Base-by-base conservation (phyloP, 306 rosid genomes). In the Cucurbita argyrosperma region DNA sequence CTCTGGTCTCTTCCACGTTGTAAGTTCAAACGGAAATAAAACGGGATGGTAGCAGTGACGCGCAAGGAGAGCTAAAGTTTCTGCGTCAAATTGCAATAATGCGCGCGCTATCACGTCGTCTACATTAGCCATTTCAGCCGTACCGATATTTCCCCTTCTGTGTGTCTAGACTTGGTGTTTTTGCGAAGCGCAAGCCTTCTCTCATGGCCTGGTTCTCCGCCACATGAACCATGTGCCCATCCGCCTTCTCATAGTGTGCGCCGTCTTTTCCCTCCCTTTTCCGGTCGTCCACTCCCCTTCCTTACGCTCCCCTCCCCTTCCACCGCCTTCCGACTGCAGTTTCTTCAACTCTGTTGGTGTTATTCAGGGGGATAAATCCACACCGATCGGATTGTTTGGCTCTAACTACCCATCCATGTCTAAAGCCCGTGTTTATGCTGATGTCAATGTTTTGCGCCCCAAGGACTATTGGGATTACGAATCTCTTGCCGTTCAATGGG, bases 251-350 rank as follows among this genome's bases (percentile, higher is more conserved):
- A 84, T 90, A 84, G 79, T 63, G 66, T 90, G 84, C 88, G 50
- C 91, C 76, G 77, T 87, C 6, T 9, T 88, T 4, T 63, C 70
- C 76, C 76, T 78, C 46, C 83, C 79, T 82, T 79, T 87, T 77
- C 96, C 90, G 53, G 74, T 83, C 9, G 90, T 81, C 83, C 88
- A 87, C 63, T 76, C 58, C 10, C 96, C 96, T 69, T 82, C 11
- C 83, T 74, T 79, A 80, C 85, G 88, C 90, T 80, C 55, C 81
- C 78, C 78, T 46, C 64, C 74, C 43, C 39, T 55, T 61, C 30
- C 9, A 30, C 51, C 16, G 30, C 60, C 51, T 42, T 39, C 5
- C 68, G 68, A 6, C 74, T 19, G 1, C 0, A 8, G 64, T 10
- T 40, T 71, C 75, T 73, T 74, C 79, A 18, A 39, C 55, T 3